A percentile compares a stretch with the other conserved stretches of the same genome.
Evolutionary conservation across 2,329 filamentous ascomycete species (phyloP).

Genomic region (Massarina eburnea): DNA sequence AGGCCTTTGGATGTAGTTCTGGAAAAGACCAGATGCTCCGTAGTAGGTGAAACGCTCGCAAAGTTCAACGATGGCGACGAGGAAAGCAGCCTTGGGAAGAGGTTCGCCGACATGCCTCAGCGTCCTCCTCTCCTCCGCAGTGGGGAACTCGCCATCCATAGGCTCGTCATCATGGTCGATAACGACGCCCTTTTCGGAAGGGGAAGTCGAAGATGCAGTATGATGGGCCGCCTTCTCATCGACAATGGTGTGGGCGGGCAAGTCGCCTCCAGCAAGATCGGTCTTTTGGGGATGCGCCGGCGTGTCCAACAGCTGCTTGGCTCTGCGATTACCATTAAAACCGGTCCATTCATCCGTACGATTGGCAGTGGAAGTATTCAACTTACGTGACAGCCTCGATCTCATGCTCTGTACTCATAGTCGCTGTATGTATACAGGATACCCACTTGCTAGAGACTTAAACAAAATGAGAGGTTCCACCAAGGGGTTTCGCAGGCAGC

Average conservation of each 20-base stretch:
- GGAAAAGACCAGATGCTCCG: conserved; percentile 51
- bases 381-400: conserved; percentile 35
- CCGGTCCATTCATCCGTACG: neutral
- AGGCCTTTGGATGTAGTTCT: conserved; percentile 52
- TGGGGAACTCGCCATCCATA: conserved; percentile 42
- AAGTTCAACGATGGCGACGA: conserved; percentile 53
- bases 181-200: conserved; percentile 16
- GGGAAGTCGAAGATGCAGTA: conserved; percentile 13
- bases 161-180: conserved; percentile 27
- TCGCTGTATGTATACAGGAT: neutral
- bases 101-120: conserved; percentile 51
- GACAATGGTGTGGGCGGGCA: conserved; percentile 20
- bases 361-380: neutral
- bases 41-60: conserved; percentile 55
- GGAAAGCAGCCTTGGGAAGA: conserved; percentile 49
- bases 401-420: conserved; percentile 25
- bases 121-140: conserved; percentile 45
- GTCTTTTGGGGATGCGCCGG: conserved; percentile 27
- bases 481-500: neutral
- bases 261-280: conserved; percentile 30
- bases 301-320: conserved; percentile 32
- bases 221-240: conserved; percentile 23
- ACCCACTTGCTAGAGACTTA: neutral
- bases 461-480: conserved; percentile 2
- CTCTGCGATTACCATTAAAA: conserved; percentile 14